phyloP scores from a whole-genome alignment of 2,329 filamentous ascomycete species.

The Nothophoma quercina region DNA sequence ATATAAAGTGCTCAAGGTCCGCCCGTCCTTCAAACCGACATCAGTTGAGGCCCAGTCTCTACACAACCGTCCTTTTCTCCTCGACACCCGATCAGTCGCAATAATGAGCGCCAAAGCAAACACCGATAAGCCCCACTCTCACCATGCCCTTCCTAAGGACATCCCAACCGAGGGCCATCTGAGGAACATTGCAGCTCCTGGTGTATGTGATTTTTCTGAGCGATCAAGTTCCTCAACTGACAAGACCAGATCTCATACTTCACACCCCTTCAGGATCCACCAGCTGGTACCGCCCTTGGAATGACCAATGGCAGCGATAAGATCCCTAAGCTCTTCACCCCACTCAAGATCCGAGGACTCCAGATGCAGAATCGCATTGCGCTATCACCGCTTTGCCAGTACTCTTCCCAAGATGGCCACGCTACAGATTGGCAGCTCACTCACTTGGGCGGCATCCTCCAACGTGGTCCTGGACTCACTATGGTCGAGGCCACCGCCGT shows the following conservation, averaged over 20 bases:
- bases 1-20: slow-evolving; percentile 32
- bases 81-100: not conserved
- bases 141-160: slow-evolving; percentile 43
- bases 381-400: slow-evolving; percentile 64
- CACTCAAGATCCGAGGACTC: slow-evolving; percentile 64
- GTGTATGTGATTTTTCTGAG: slow-evolving; percentile 39
- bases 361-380: slow-evolving; percentile 73
- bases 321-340: slow-evolving; percentile 67
- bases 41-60: slow-evolving; percentile 1
- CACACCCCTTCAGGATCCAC: slow-evolving; percentile 56
- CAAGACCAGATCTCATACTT: slow-evolving; percentile 53
- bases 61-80: not conserved
- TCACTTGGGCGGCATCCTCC: slow-evolving; percentile 80
- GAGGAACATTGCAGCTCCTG: slow-evolving; percentile 53
- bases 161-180: slow-evolving; percentile 44
- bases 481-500: slow-evolving; percentile 83
- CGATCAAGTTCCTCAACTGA: slow-evolving; percentile 10
- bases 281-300: slow-evolving; percentile 56
- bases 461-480: slow-evolving; percentile 75
- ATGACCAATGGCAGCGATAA: slow-evolving; percentile 58
- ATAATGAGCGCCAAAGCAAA: slow-evolving; percentile 35
- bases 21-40: slow-evolving; percentile 5
- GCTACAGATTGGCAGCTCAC: slow-evolving; percentile 82
- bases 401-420: slow-evolving; percentile 73
- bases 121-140: slow-evolving; percentile 36